These are phyloP conservation scores for Penicillium cinerascens DNA, from an alignment of 495 filamentous ascomycete species.

Conservation along the genomic window DNA sequence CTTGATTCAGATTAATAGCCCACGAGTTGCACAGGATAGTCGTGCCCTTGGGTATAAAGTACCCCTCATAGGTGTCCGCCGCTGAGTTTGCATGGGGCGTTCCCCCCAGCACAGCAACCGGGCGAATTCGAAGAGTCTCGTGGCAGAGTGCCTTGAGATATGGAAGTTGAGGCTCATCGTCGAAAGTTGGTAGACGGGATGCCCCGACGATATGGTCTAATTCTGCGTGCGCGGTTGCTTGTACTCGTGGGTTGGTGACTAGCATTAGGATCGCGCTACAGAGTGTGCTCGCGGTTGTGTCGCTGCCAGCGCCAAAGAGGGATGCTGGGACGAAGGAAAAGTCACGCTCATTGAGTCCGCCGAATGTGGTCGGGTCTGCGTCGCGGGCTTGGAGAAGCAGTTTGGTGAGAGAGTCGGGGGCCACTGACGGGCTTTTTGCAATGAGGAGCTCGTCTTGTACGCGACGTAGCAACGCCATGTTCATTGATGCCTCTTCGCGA, in stretches of 20 bases:
- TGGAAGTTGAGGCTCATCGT: conserved; percentile 20
- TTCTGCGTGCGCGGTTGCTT: conserved; percentile 49
- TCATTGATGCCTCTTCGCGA: conserved; percentile 9
- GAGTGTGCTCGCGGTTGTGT: conserved; percentile 60
- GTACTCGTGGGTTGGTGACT: conserved; percentile 37
- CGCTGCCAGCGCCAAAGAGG: conserved; percentile 57
- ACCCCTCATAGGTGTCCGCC: conserved; percentile 51
- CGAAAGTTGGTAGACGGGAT: conserved; percentile 13
- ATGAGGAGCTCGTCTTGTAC: conserved; percentile 8
- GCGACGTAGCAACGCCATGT: conserved; percentile 10
- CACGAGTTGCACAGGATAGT: conserved; percentile 43
- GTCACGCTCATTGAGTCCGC: conserved; percentile 26
- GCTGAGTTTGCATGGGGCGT: conserved; percentile 50
- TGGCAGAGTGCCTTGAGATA: conserved; percentile 34
- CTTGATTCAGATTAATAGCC: conserved; percentile 41
- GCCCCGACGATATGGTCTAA: conserved; percentile 19
- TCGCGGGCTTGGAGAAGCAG: conserved; percentile 34
- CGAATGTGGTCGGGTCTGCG: conserved; percentile 31
- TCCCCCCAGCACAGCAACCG: conserved; percentile 36
- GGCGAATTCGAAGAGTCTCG: conserved; percentile 36
- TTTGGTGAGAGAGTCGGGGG: conserved; percentile 26
- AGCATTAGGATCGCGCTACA: conserved; percentile 60
- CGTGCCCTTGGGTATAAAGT: conserved; percentile 44
- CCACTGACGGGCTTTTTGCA: conserved; percentile 3
- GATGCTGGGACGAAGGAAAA: conserved; percentile 48